phyloP scores from a whole-genome alignment of 441 rosid genomes.

The Mallotus japonicus region DNA sequence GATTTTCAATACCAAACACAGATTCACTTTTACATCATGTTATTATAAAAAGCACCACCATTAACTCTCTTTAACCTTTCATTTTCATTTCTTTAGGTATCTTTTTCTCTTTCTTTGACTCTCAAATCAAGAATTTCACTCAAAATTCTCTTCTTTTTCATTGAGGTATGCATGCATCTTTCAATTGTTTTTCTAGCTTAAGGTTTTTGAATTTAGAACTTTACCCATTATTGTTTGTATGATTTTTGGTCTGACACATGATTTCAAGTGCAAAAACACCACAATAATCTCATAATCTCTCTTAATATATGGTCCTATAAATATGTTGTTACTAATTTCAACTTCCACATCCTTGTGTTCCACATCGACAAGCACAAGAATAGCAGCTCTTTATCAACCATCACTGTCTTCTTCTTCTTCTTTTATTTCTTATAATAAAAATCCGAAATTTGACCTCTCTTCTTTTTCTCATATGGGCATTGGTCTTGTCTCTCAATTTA shows the following conservation, averaged over 20 bases:
- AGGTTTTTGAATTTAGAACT: too few relatives aligned
- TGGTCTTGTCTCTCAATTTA: slow-evolving; percentile 38
- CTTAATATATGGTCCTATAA: not conserved
- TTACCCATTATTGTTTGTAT: too few relatives aligned
- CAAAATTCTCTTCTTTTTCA: too few relatives aligned
- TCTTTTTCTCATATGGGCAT: slow-evolving; percentile 41
- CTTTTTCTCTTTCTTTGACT: too few relatives aligned
- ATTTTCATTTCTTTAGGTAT: too few relatives aligned
- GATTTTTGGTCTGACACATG: not conserved
- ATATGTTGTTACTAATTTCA: slow-evolving; percentile 49
- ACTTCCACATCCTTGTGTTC: slow-evolving; percentile 29
- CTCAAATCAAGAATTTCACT: too few relatives aligned
- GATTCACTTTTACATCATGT: too few relatives aligned
- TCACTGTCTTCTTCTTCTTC: slow-evolving; percentile 20
- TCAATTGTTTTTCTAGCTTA: too few relatives aligned
- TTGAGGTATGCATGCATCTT: too few relatives aligned
- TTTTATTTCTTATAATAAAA: slow-evolving; percentile 31
- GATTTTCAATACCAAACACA: too few relatives aligned
- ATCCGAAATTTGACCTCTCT: slow-evolving; percentile 28
- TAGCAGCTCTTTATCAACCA: slow-evolving; percentile 22
- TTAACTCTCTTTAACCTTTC: too few relatives aligned
- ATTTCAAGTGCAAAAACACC: not conserved
- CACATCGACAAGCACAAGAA: slow-evolving; percentile 33
- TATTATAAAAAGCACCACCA: too few relatives aligned
- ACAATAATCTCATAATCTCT: not conserved